phyloP scores from a whole-genome alignment of 345 rosid genomes.

The Eutrema heterophyllum region DNA sequence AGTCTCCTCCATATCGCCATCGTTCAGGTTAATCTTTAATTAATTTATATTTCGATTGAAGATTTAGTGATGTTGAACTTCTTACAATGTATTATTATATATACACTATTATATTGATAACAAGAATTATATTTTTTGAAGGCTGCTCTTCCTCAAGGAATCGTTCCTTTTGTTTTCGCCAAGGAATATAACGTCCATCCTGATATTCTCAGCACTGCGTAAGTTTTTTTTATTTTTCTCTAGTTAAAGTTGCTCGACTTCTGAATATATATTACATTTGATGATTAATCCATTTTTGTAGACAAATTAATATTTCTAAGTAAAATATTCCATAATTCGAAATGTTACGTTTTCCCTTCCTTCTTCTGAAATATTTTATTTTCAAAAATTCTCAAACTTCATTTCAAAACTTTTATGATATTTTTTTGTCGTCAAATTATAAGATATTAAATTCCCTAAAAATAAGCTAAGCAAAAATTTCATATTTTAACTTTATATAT shows the following conservation, averaged over 20 bases:
- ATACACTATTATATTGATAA: not conserved
- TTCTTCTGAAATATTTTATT: not conserved
- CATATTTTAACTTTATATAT: not conserved
- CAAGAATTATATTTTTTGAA: slow-evolving; percentile 6
- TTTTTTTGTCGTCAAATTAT: not conserved
- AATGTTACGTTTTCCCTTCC: not conserved
- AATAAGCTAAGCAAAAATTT: not conserved
- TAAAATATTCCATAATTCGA: not conserved
- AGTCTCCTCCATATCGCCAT: slow-evolving; percentile 68
- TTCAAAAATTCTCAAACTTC: not conserved
- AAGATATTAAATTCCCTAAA: not conserved
- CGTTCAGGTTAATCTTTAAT: slow-evolving; percentile 46
- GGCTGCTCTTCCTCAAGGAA: slow-evolving; percentile 77
- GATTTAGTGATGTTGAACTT: not conserved
- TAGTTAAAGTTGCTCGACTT: not conserved
- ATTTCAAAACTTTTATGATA: not conserved
- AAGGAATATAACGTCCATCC: slow-evolving; percentile 66
- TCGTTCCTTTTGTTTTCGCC: slow-evolving; percentile 71
- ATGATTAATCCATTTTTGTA: not conserved
- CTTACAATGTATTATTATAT: not conserved
- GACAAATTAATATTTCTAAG: not conserved
- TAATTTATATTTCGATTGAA: not conserved
- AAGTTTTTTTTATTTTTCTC: slow-evolving; percentile 19
- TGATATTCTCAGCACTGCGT: slow-evolving; percentile 69
- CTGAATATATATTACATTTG: not conserved